Percentiles rank a stretch among this genome's conserved stretches.
Conservation (phyloP, 805 yeast genomes). For the Ogataea methanolica region DNA sequence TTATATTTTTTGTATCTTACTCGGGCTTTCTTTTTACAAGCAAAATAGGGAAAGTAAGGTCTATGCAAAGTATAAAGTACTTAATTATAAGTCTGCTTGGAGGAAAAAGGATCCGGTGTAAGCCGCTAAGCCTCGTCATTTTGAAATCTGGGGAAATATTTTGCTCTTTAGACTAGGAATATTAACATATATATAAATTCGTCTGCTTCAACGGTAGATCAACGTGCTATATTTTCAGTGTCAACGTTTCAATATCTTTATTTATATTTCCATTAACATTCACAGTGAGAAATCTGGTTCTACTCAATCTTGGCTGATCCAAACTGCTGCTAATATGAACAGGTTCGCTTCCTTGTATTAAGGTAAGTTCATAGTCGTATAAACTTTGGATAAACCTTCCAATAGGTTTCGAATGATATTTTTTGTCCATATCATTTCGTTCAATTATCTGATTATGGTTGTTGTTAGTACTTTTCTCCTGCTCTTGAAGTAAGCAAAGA, state of each 20-base stretch:
- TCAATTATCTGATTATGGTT: constrained; percentile 9
- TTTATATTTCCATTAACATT: neutral
- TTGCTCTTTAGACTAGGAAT: too few relatives aligned
- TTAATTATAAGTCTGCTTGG: too few relatives aligned
- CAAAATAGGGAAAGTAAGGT: too few relatives aligned
- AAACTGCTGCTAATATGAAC: neutral
- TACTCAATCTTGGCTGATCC: neutral
- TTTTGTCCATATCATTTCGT: constrained; percentile 5
- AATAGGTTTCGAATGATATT: constrained; percentile 19
- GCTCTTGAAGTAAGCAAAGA: neutral
- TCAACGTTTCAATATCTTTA: neutral
- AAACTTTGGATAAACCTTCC: constrained; percentile 15
- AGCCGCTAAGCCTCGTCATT: too few relatives aligned
- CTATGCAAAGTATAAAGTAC: too few relatives aligned
- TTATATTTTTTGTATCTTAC: too few relatives aligned
- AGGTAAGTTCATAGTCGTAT: constrained; percentile 19
- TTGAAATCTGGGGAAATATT: too few relatives aligned
- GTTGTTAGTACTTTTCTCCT: neutral
- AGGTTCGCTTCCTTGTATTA: constrained; percentile 1
- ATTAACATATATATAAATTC: neutral
- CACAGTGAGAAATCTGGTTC: neutral
- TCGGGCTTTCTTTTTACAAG: too few relatives aligned
- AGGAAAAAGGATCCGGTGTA: too few relatives aligned
- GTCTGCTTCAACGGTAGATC: neutral
- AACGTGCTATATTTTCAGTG: neutral